phyloP scores from a whole-genome alignment of 768 basidiomycete species.

The Termitomyces sp. region DNA sequence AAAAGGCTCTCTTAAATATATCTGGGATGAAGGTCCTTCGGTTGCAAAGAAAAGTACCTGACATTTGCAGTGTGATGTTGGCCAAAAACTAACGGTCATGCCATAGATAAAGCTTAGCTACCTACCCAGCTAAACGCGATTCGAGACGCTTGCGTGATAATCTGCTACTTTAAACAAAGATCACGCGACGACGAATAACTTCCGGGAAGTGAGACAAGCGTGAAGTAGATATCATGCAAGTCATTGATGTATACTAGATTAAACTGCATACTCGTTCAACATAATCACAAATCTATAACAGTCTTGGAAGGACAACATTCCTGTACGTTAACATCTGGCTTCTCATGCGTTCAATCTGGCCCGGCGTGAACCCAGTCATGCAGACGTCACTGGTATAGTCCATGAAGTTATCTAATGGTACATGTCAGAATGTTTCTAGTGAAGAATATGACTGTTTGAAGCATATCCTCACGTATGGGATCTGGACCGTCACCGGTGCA shows the following conservation, averaged over 20 bases:
- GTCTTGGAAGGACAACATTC: conserved; percentile 21
- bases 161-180: neutral
- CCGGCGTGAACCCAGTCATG: conserved; percentile 39
- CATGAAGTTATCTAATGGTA: conserved; percentile 35
- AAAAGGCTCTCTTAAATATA: conserved; percentile 68
- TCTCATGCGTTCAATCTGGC: conserved; percentile 31
- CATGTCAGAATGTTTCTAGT: neutral
- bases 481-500: conserved; percentile 25
- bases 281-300: neutral
- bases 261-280: neutral
- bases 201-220: neutral
- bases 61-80: neutral
- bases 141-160: neutral
- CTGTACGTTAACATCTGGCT: conserved; percentile 37
- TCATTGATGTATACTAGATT: neutral
- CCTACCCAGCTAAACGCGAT: neutral
- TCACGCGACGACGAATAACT: neutral
- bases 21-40: conserved; percentile 60
- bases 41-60: conserved; percentile 12
- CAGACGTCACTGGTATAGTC: conserved; percentile 42
- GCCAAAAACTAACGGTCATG: neutral
- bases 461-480: conserved; percentile 24
- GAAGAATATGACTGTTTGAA: neutral
- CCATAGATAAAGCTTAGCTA: neutral
- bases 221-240: neutral